Base-by-base conservation (phyloP, 2,329 filamentous ascomycete genomes). In the Sclerotiophoma versabilis region DNA sequence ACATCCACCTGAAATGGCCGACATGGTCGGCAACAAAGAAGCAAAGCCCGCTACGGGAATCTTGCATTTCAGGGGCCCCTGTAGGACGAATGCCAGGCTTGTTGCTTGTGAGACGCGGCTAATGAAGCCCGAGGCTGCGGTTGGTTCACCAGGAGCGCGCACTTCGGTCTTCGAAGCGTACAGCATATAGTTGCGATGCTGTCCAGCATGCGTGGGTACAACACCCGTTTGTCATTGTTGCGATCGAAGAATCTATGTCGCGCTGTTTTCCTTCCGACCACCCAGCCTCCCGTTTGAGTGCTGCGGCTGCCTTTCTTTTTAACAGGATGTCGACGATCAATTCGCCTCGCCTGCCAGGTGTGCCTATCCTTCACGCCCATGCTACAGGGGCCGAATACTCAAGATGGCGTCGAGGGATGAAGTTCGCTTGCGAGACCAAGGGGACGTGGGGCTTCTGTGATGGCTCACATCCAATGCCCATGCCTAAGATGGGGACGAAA, bases 391-490 rank as follows among this genome's bases (percentile, higher is more conserved):
- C 72, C 0, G 66, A 71, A 32, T 74, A 70, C 37, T 59, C 68
- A 9, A 58, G 70, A 60, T 74, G 72, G 72, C 59, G 69, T 47
- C 63, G 71, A 9, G 61, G 62, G 27, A 55, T 74, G n/a, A 66
- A 65, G 45, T 68, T 62, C 29, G 70, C 68, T 9, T 64, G 72
- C 52, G 64, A 61, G 45, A 60, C 61, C 26, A 73, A 72, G 54
- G 68, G 63, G 46, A 66, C 57, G 3, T 74, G 72, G 72, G 68
- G 62, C 39, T 68, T 70, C 38, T 74, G 72, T 44, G 66, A 70
- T 60, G 72, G 72, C 29, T 45, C 57, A 22, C 50, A 33, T 30
- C 63, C 64, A 5, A 73, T 73, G 72, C 72, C 72, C 1, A 74
- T 74, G 72, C 72, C 72, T 3, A 64, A 64, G 22, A 58, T 62